Evolutionary conservation across 148 eudicot genomes (phyloP).

Genomic region (Rhododendron williamsianum): DNA sequence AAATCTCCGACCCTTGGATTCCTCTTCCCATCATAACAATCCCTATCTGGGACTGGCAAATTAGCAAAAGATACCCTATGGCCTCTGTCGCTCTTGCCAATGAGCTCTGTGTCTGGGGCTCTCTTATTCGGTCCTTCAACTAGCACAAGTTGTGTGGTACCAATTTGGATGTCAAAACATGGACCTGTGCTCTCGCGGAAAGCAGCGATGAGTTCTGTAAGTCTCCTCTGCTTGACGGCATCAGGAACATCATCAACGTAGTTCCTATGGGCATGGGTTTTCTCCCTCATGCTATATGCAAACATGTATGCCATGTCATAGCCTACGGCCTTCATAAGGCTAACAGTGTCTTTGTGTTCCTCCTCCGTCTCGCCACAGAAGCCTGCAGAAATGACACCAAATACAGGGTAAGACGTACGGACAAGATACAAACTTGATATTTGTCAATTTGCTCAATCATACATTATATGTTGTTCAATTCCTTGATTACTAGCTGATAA

Average conservation of each 20-base stretch:
- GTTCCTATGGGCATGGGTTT: constrained; percentile 95
- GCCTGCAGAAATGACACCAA: constrained; percentile 40
- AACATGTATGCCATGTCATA: constrained; percentile 99
- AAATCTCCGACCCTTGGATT: constrained; percentile 73
- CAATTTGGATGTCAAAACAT: constrained; percentile 73
- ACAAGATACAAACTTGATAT: background rate
- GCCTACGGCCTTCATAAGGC: constrained; percentile 67
- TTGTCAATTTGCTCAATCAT: background rate
- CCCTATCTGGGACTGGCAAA: constrained; percentile 43
- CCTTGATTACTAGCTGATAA: background rate
- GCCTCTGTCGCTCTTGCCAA: constrained; percentile 91
- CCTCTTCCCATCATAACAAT: constrained; percentile 30
- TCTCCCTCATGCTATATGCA: constrained; percentile 99
- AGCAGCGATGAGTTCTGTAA: constrained; percentile 75
- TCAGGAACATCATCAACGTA: constrained; percentile 82
- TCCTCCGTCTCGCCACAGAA: constrained; percentile 94
- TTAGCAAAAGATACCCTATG: constrained; percentile 63
- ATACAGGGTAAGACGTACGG: background rate
- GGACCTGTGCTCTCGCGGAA: constrained; percentile 90
- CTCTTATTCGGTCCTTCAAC: constrained; percentile 96
- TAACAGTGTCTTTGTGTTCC: constrained; percentile 70
- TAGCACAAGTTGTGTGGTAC: constrained; percentile 72
- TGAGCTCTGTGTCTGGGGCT: constrained; percentile 88
- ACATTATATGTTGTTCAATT: background rate
- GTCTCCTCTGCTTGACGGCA: constrained; percentile 75